Evolutionary conservation across 306 rosid species (phyloP).

Genomic region (Medicago arabica): DNA sequence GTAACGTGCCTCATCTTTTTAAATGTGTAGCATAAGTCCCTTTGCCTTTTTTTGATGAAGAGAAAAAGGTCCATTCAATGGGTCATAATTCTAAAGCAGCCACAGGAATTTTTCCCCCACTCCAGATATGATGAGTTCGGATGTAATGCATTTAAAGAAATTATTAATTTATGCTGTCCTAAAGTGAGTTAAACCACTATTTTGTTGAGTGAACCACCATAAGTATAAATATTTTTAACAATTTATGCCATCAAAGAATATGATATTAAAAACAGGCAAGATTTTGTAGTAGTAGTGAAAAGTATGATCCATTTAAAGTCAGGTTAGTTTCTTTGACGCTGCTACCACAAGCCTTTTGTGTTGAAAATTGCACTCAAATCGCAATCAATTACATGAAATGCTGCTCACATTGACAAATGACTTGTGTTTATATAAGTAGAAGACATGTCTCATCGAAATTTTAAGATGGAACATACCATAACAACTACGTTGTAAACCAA

Average conservation of each 20-base stretch:
- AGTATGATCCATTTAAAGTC: no score
- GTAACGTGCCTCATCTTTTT: background rate
- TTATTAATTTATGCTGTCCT: no score
- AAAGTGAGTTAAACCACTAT: no score
- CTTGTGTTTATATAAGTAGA: background rate
- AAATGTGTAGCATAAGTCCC: background rate
- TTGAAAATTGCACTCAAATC: no score
- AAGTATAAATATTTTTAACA: no score
- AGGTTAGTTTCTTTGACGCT: no score
- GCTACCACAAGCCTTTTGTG: no score
- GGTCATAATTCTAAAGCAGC: background rate
- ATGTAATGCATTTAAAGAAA: background rate
- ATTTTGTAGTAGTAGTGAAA: no score
- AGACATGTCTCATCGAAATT: background rate
- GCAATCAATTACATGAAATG: background rate
- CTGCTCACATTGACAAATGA: background rate
- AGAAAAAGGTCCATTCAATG: background rate
- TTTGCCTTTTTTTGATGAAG: background rate
- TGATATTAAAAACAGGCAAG: no score
- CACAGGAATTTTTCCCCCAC: background rate
- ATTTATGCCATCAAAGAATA: no score
- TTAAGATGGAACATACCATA: background rate
- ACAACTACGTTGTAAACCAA: background rate
- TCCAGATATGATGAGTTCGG: background rate
- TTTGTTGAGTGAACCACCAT: no score